These are phyloP conservation scores for Pichia sp. DNA, from an alignment of 1,139 yeast species.

Conservation along the genomic window DNA sequence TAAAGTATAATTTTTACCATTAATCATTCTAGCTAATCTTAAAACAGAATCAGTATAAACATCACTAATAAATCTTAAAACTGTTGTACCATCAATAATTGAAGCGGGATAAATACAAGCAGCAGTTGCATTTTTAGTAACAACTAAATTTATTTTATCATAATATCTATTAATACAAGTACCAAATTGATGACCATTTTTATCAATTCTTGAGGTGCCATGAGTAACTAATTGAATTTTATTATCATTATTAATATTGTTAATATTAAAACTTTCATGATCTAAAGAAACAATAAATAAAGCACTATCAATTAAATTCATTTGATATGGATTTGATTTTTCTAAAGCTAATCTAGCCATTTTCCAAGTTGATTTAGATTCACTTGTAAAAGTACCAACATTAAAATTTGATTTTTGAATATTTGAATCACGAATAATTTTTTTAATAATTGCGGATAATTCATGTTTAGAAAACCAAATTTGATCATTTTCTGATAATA, in stretches of 20 bases:
- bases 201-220: conserved; percentile 55
- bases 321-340: conserved; percentile 38
- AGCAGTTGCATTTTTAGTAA: conserved; percentile 65
- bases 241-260: conserved; percentile 38
- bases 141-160: conserved; percentile 65
- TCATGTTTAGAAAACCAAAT: conserved; percentile 51
- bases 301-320: conserved; percentile 54
- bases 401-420: conserved; percentile 46
- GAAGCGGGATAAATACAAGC: conserved; percentile 74
- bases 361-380: conserved; percentile 58
- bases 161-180: conserved; percentile 77
- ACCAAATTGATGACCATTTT: conserved; percentile 59
- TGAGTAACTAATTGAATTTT: conserved; percentile 51
- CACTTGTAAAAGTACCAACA: conserved; percentile 66
- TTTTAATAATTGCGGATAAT: conserved; percentile 44
- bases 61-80: conserved; percentile 66
- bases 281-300: conserved; percentile 66
- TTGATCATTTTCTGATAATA: conserved; percentile 37
- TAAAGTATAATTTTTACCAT: conserved; percentile 63
- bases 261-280: conserved; percentile 34
- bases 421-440: conserved; percentile 43
- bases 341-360: conserved; percentile 48
- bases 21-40: conserved; percentile 64
- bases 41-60: conserved; percentile 69
- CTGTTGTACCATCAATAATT: conserved; percentile 75